Conservation (phyloP, 768 basidiomycete species). For the Pulveroboletus sp. region DNA sequence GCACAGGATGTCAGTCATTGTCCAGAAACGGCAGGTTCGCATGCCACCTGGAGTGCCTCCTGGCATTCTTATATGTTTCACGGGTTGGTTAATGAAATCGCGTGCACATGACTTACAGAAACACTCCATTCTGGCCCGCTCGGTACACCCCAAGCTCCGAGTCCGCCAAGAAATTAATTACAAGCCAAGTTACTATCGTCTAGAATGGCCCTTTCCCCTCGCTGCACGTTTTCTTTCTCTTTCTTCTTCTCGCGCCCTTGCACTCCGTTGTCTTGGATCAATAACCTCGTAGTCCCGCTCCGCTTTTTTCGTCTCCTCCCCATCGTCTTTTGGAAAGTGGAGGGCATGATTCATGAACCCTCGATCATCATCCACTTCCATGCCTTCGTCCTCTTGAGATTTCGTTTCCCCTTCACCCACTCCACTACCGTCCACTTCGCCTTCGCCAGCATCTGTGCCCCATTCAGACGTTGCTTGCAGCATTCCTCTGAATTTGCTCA, state of each 20-base stretch:
- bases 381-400: conserved; percentile 42
- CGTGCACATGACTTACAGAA: neutral
- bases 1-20: neutral
- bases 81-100: neutral
- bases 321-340: conserved; percentile 76
- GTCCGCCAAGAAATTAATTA: neutral
- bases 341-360: conserved; percentile 74
- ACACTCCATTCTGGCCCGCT: neutral
- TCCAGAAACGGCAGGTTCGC: neutral
- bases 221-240: conserved; percentile 53
- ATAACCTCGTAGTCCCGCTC: conserved; percentile 89
- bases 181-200: conserved; percentile 21
- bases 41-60: neutral
- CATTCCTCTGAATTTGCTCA: conserved; percentile 71
- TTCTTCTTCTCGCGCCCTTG: conserved; percentile 77
- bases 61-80: too few species aligned
- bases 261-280: conserved; percentile 72
- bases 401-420: conserved; percentile 14
- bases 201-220: conserved; percentile 21
- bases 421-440: conserved; percentile 14
- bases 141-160: neutral
- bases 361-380: conserved; percentile 77
- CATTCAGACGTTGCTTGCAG: conserved; percentile 44
- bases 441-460: conserved; percentile 24
- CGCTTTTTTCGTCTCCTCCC: conserved; percentile 72